A percentile compares a stretch with the other conserved stretches of the same genome.
Evolutionary conservation across 306 rosid genomes (phyloP).

Genomic region (Pyrus betulifolia): DNA sequence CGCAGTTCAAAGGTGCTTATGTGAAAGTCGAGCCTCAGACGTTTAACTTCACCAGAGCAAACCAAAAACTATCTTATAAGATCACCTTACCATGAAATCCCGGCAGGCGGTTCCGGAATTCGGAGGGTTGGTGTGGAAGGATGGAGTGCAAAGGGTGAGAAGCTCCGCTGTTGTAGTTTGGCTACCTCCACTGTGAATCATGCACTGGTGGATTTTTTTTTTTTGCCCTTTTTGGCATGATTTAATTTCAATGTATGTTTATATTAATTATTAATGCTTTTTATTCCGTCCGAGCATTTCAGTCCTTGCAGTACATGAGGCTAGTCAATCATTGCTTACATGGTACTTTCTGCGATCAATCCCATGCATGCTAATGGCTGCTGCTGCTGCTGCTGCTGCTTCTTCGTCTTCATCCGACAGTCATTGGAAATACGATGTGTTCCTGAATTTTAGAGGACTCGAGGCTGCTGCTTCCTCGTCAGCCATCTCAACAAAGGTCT

Average conservation of each 20-base stretch:
- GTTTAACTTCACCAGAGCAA: slow-evolving; percentile 53
- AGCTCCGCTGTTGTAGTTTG: slow-evolving; percentile 68
- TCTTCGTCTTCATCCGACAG: background rate
- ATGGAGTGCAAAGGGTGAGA: slow-evolving; percentile 76
- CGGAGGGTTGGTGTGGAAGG: slow-evolving; percentile 74
- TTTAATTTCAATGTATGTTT: too few species aligned
- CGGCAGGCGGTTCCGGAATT: slow-evolving; percentile 61
- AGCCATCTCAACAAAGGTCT: background rate
- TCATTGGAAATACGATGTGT: background rate
- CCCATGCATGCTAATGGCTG: too few species aligned
- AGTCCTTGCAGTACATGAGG: too few species aligned
- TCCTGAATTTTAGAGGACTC: slow-evolving; percentile 3
- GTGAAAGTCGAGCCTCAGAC: slow-evolving; percentile 61
- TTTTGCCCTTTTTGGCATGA: slow-evolving; percentile 4
- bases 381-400: too few species aligned
- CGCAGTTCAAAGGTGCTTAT: slow-evolving; percentile 58
- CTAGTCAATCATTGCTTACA: too few species aligned
- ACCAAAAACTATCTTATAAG: slow-evolving; percentile 63
- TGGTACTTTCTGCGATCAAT: too few species aligned
- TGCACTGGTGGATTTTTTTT: background rate
- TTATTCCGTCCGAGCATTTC: too few species aligned
- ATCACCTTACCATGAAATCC: slow-evolving; percentile 41
- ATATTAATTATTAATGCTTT: too few species aligned
- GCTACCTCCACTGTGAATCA: slow-evolving; percentile 38
- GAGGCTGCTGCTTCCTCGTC: background rate